Percentiles rank a stretch among this genome's conserved stretches.
Conservation (phyloP, 352 stramenopile species). For the Pseudoperonospora humuli region DNA sequence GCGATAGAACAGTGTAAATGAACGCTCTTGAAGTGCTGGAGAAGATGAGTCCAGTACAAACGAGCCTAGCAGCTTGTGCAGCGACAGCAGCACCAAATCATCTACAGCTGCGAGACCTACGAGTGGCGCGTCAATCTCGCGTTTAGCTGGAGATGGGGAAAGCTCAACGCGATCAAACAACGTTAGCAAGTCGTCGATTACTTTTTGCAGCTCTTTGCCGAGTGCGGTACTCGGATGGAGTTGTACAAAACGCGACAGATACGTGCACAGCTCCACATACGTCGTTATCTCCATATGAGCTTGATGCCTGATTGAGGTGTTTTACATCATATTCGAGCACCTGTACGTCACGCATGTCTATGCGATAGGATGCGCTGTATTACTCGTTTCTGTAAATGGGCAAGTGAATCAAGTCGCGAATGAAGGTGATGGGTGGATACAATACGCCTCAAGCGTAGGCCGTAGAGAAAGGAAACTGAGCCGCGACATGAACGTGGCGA, state of each 20-base stretch:
- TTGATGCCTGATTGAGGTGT: neutral
- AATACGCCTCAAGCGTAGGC: too few species aligned
- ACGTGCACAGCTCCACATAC: constrained; percentile 57
- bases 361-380: too few species aligned
- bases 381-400: too few species aligned
- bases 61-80: constrained; percentile 45
- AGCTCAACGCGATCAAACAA: constrained; percentile 25
- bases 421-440: too few species aligned
- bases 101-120: constrained; percentile 36
- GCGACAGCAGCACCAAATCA: constrained; percentile 55
- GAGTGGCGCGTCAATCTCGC: neutral
- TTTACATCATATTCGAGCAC: constrained; percentile 1
- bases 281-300: constrained; percentile 16
- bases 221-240: constrained; percentile 11
- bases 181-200: constrained; percentile 22
- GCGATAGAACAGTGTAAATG: constrained; percentile 18
- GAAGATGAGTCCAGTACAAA: constrained; percentile 17
- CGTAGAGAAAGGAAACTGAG: too few species aligned
- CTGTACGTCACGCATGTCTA: too few species aligned
- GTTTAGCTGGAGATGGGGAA: neutral
- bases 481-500: too few species aligned
- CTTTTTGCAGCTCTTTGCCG: constrained; percentile 12
- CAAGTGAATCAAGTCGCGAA: too few species aligned
- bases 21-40: constrained; percentile 16
- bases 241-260: constrained; percentile 54